Base-by-base conservation (phyloP, 768 basidiomycete species). In the Filobasidium wieringae region DNA sequence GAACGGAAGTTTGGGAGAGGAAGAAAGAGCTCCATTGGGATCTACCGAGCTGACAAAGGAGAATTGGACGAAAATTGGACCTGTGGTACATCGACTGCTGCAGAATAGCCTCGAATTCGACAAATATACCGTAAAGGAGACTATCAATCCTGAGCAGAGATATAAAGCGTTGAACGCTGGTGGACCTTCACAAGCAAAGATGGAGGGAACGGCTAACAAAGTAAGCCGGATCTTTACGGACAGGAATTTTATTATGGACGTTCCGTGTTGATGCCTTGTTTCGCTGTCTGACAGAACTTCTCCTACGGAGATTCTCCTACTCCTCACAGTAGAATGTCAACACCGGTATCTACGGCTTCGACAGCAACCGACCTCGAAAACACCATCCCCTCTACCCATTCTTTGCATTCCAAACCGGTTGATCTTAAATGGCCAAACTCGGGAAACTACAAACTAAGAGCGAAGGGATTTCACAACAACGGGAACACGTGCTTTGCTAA, bases 401-500 rank as follows among this genome's bases (percentile, higher is more conserved):
- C 52, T 31, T 40, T 58, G 19, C 51, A 40, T 30, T 43, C 57
- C 45, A 50, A 39, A 26, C 36, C 50, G 8, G 51, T 58, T 30
- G 51, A 58, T 24, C 24, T 40, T 12, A 22, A 34, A 22, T 58
- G 50, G 51, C 57, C 57, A 19, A 17, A 39, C 15, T 33, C 40
- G 27, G 30, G 39, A 31, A 33, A 43, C 24, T 53, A 53, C 41
- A 51, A 41, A 11, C 55, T 40, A 26, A 33, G 41, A 12, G 51
- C 57, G 7, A 40, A 41, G 40, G 91, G 91, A 1, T 76, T 96
- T 45, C 78, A 81, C 68, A 96, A 96, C 74, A 84, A 77, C 27
- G 89, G 88, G 45, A 97, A 96, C 69, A 93, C 89, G 1, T 99
- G 95, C 74, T 99, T 93, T 73, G 77, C 96, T 66, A 99, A 99